These are phyloP conservation scores for Eimeria nieschulzi DNA, from an alignment of 169 alveolate species.

Conservation along the genomic window DNA sequence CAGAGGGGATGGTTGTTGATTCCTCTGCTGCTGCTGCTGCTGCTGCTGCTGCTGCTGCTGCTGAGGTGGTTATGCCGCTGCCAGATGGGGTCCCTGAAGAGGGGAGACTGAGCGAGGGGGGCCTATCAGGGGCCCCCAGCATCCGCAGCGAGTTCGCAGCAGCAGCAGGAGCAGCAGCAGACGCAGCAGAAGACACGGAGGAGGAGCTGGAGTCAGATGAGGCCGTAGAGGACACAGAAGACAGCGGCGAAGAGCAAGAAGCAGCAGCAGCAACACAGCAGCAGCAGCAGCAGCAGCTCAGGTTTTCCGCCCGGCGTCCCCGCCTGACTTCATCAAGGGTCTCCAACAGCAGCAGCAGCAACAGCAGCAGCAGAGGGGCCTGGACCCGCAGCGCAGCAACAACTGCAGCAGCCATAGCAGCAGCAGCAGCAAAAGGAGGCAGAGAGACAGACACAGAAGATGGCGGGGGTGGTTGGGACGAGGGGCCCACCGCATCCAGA, in stretches of 20 bases:
- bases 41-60: conserved; percentile 21
- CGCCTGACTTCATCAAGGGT: neutral
- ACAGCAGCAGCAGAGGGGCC: conserved; percentile 43
- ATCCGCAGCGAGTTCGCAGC: neutral
- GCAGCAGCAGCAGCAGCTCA: conserved; percentile 63
- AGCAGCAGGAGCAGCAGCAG: conserved; percentile 7
- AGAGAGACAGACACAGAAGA: neutral
- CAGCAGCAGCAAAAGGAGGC: neutral
- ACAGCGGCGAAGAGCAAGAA: conserved; percentile 20
- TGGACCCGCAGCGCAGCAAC: conserved; percentile 30
- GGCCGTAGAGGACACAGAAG: conserved; percentile 30
- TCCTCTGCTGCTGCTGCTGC: neutral
- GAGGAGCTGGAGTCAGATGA: conserved; percentile 29
- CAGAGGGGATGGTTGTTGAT: neutral
- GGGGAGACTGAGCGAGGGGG: neutral
- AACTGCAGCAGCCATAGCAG: conserved; percentile 47
- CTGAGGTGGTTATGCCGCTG: neutral
- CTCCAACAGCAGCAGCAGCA: conserved; percentile 6
- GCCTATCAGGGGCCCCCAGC: too few relatives aligned
- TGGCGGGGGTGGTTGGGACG: conserved; percentile 32
- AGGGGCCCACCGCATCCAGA: neutral
- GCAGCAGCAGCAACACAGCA: conserved; percentile 5
- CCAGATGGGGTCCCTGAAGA: neutral
- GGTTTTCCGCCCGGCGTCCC: conserved; percentile 16
- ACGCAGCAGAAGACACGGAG: conserved; percentile 8